Conservation (phyloP, 495 filamentous ascomycete genomes). For the Penicillium arizonense region DNA sequence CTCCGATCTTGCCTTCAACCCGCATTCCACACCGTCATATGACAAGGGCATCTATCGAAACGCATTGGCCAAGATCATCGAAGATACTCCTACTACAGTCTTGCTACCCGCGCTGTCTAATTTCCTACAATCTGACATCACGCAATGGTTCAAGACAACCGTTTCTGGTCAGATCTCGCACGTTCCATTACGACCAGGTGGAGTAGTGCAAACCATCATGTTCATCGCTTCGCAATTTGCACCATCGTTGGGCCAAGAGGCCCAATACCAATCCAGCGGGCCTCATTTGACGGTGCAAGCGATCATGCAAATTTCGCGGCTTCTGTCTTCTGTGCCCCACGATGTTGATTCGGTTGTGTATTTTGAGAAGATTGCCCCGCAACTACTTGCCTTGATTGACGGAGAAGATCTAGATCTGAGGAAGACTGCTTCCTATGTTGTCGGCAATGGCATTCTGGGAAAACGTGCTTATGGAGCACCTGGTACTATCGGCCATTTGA, state of each 20-base stretch:
- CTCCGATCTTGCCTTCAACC: constrained; percentile 43
- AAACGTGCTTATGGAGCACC: constrained; percentile 66
- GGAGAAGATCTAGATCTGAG: constrained; percentile 61
- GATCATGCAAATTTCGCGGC: constrained; percentile 60
- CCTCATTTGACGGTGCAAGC: constrained; percentile 72
- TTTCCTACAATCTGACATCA: constrained; percentile 45
- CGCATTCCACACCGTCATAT: constrained; percentile 15
- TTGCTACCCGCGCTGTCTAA: constrained; percentile 46
- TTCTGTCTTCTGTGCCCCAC: constrained; percentile 63
- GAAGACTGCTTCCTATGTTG: constrained; percentile 67
- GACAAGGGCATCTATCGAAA: constrained; percentile 22
- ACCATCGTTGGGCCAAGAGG: constrained; percentile 41
- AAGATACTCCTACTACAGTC: constrained; percentile 40
- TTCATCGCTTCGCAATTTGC: constrained; percentile 64
- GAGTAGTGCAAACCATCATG: constrained; percentile 67
- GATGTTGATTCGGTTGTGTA: constrained; percentile 55
- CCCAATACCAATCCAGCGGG: constrained; percentile 42
- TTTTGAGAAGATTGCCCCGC: constrained; percentile 63
- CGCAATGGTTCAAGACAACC: constrained; percentile 45
- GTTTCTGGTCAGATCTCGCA: constrained; percentile 56
- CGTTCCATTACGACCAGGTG: constrained; percentile 62
- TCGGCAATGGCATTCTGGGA: constrained; percentile 70
- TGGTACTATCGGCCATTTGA: constrained; percentile 66
- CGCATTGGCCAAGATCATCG: constrained; percentile 36
- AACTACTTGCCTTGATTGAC: constrained; percentile 66